Base-by-base conservation (phyloP, 495 filamentous ascomycete genomes). In the Clohesyomyces aquaticus region DNA sequence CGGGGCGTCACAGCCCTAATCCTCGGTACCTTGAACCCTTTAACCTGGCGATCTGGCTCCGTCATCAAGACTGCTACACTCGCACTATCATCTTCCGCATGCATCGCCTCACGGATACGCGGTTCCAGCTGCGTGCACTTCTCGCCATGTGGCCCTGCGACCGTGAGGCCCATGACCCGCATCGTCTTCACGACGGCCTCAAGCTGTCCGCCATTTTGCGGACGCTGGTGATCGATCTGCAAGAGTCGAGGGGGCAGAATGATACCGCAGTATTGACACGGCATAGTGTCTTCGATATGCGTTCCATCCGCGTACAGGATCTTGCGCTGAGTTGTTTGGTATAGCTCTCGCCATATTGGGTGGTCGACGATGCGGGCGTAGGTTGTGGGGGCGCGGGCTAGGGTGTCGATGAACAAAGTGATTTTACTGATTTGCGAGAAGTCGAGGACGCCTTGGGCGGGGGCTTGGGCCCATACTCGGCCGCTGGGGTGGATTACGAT, bases 161-260 rank as follows among this genome's bases (percentile, higher is more conserved):
- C 9, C 35, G 35, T 41, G n/a, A 41, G 35, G 35, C 35, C 35
- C 9, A 41, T 9, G 9, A 41, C 35, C 9, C 35, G 35, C 35
- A 41, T 9, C n/a, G 35, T 41, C n/a, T 41, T 41, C 35, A n/a
- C 35, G n/a, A 41, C 35, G 35, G 35, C 35, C n/a, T 41, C 35
- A n/a, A 9, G 35, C 9, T 41, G 35, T 9, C 35, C 35, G n/a
- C 35, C 35, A n/a, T 9, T n/a, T 41, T 41, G 35, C 35, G 35
- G 35, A n/a, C 35, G 35, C 35, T 41, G 35, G 35, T 41, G 35
- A n/a, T 41, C 35, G 35, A 41, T 41, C 35, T 41, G 35, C 35
- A 41, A 9, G 35, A 9, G n/a, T n/a, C 35, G 35, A 9, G 9
- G 35, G 35, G 35, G 35, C 35, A 41, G 35, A n/a, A 41, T 41